A percentile compares a stretch with the other conserved stretches of the same genome.
These are phyloP conservation scores for Solanum aculeatissimum DNA, from an alignment of 305 asterid species.

Conservation along the genomic window DNA sequence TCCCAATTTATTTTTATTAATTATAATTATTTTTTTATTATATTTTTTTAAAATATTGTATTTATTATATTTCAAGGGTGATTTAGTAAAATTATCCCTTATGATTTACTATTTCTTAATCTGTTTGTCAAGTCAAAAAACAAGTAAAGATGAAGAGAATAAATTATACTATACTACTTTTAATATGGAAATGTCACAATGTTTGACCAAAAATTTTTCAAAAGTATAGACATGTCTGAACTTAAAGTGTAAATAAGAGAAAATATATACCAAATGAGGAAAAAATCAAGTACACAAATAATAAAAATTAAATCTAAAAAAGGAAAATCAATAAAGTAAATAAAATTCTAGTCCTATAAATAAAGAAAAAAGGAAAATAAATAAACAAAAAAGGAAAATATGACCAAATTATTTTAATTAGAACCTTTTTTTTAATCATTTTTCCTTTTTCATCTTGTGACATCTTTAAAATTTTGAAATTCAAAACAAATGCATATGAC, in stretches of 20 bases:
- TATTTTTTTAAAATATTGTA: too few relatives aligned
- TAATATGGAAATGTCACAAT: not conserved
- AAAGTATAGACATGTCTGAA: not conserved
- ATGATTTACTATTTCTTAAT: too few relatives aligned
- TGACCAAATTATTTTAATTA: not conserved
- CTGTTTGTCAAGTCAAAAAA: too few relatives aligned
- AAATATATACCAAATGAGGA: constrained; percentile 7
- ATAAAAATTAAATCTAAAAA: not conserved
- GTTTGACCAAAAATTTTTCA: not conserved
- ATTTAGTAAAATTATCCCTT: too few relatives aligned
- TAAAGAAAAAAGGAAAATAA: not conserved
- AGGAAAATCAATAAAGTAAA: not conserved
- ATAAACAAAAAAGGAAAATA: not conserved
- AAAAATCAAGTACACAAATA: not conserved
- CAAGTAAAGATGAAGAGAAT: too few relatives aligned
- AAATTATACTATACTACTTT: not conserved
- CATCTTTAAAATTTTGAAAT: not conserved
- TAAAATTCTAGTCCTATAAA: not conserved
- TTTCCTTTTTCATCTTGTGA: too few relatives aligned
- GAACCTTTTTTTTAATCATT: not conserved
- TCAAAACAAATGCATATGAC: not conserved
- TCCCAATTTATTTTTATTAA: too few relatives aligned
- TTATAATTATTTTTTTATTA: too few relatives aligned
- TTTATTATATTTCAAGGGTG: too few relatives aligned
- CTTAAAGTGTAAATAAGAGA: not conserved